Percentiles rank a stretch among this genome's conserved stretches.
Conservation (phyloP, 2,329 filamentous ascomycete species). For the Phialophora expanda region DNA sequence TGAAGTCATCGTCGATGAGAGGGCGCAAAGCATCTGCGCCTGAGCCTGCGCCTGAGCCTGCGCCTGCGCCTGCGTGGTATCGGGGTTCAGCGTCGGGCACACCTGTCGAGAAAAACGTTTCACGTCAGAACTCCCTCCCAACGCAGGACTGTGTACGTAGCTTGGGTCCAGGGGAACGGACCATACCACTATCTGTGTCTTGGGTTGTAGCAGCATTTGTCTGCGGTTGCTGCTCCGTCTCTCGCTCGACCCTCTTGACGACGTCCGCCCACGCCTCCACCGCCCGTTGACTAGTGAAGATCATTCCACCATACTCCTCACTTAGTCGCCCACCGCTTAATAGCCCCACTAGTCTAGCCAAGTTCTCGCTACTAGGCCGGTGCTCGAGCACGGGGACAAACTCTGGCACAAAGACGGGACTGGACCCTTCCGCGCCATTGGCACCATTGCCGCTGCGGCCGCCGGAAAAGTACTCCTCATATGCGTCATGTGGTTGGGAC, state of each 20-base stretch:
- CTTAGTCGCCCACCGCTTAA: constrained; percentile 45
- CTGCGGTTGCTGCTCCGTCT: constrained; percentile 3
- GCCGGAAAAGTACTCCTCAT: constrained; percentile 52
- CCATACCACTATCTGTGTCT: constrained; percentile 40
- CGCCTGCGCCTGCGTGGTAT: no score
- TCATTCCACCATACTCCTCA: constrained; percentile 52
- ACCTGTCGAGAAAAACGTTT: background rate
- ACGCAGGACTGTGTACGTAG: background rate
- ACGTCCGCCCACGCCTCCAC: constrained; percentile 53
- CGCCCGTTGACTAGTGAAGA: constrained; percentile 57
- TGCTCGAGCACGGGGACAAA: constrained; percentile 57
- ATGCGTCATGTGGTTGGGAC: constrained; percentile 52
- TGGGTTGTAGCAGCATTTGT: background rate
- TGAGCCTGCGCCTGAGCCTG: no score
- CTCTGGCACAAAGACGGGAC: constrained; percentile 30
- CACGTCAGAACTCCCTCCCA: background rate
- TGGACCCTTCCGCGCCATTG: background rate
- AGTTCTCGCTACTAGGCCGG: constrained; percentile 46
- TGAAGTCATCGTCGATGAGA: constrained; percentile 19
- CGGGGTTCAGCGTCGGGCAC: background rate
- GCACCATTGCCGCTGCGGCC: constrained; percentile 3
- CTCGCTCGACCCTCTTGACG: constrained; percentile 41
- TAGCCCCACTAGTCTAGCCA: constrained; percentile 45
- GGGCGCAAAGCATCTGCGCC: constrained; percentile 3
- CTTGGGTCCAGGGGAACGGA: constrained; percentile 8